Evolutionary conservation across 2,329 filamentous ascomycete genomes (phyloP), one percentile per base, ranked within the genome.

Genomic region (Domatiomyces globalis): DNA sequence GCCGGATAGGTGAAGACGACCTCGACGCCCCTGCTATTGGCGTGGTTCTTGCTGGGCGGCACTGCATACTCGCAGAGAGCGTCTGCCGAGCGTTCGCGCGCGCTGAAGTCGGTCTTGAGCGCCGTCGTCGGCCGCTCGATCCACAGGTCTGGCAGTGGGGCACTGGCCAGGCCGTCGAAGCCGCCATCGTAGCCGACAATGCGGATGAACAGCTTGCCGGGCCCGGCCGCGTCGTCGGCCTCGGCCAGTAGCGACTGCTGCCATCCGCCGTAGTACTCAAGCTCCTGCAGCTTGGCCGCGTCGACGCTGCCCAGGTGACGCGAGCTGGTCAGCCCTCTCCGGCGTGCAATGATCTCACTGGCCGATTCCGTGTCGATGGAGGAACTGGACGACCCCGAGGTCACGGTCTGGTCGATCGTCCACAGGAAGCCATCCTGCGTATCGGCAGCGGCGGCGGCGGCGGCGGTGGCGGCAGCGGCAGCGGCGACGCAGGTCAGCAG

Each of bases 231-330:
- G 17, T 50, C 49, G 22, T 49, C 43, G 20, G 53, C 46, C 22
- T 62, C 66, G 45, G 65, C 66, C 58, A 85, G 80, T 33, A 85
- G 67, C 18, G 71, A 64, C 50, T 67, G 59, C 5, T 74, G 66
- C 27, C 68, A 62, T 55, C 75, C 78, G 55, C 80, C 81, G 64
- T 79, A 84, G 48, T 69, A 68, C 61, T 80, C 78, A 61, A 87
- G 69, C 58, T 78, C 68, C 47, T 71, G 68, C 42, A 85, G 66
- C 7, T 76, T 73, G 39, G 67, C 67, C 43, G 77, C 72, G 52
- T 74, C 69, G 47, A 65, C 62, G 43, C 56, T 58, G 22, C 64
- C 62, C 33, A 69, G 58, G 27, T 60, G 51, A 68, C 72, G 49
- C 73, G 68, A 59, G 71, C 74, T 63, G 67, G 71, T 60, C 69